Conservation (phyloP, 1,284 basidiomycete species). For the Agroathelia rolfsii region DNA sequence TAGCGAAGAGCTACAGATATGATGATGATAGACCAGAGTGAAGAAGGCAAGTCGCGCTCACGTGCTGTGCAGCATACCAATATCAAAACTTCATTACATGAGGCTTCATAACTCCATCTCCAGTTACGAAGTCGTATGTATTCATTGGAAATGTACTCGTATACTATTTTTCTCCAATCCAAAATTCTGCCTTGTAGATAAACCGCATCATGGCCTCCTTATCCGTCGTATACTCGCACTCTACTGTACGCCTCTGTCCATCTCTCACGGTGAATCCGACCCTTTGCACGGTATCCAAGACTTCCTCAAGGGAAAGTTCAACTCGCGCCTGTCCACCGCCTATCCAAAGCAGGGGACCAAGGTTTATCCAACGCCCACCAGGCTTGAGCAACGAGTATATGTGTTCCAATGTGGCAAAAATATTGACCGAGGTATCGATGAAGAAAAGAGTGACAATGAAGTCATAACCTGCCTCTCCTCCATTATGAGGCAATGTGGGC, state of each 20-base stretch:
- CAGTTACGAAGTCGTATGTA: too few relatives aligned
- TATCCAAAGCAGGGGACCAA: conserved; percentile 58
- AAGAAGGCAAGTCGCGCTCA: too few relatives aligned
- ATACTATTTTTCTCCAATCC: conserved; percentile 43
- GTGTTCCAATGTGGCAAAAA: conserved; percentile 41
- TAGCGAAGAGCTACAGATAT: too few relatives aligned
- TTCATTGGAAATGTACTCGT: too few relatives aligned
- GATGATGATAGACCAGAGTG: too few relatives aligned
- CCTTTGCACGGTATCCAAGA: conserved; percentile 35
- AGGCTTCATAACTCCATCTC: too few relatives aligned
- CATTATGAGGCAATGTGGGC: conserved; percentile 10
- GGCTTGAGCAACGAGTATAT: conserved; percentile 43
- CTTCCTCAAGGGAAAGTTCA: conserved; percentile 55
- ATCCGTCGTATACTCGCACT: conserved; percentile 58
- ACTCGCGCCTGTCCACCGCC: conserved; percentile 41
- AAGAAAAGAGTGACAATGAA: conserved; percentile 59
- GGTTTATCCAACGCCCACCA: conserved; percentile 57
- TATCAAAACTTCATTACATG: too few relatives aligned
- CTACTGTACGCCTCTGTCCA: conserved; percentile 28
- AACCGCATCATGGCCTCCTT: conserved; percentile 54
- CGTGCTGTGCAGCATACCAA: too few relatives aligned
- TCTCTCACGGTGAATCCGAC: conserved; percentile 35
- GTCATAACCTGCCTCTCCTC: conserved; percentile 32
- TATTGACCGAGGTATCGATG: conserved; percentile 57
- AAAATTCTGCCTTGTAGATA: conserved; percentile 57